phyloP scores from a whole-genome alignment of 192 early-diverging fungal genomes.

The Backusella sp. region DNA sequence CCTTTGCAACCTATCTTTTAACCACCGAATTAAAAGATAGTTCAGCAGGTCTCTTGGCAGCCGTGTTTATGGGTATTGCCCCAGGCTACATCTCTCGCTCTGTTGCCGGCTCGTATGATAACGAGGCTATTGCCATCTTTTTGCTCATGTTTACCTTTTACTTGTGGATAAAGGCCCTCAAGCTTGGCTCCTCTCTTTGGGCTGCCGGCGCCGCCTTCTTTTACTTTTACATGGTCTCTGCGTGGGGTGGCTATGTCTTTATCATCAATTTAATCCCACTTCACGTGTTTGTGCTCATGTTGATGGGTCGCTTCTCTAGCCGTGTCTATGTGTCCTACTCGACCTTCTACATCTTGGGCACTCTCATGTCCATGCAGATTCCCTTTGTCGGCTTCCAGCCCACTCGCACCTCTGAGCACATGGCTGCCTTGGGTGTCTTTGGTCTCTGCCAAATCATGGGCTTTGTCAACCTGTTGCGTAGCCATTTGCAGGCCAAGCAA shows the following conservation, averaged over 20 bases:
- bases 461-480: conserved; percentile 83
- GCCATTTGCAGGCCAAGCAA: conserved; percentile 76
- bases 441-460: conserved; percentile 94
- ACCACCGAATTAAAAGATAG: conserved; percentile 90
- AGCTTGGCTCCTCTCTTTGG: conserved; percentile 90
- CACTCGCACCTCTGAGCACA: conserved; percentile 95
- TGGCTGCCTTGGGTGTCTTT: conserved; percentile 98
- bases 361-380: conserved; percentile 96
- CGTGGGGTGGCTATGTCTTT: conserved; percentile 99
- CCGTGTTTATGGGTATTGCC: conserved; percentile 97
- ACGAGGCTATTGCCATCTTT: conserved; percentile 99
- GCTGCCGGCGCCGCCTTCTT: conserved; percentile 83
- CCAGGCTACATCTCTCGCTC: conserved; percentile 99
- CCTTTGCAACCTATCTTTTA: conserved; percentile 91
- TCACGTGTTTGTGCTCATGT: conserved; percentile 89
- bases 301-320: conserved; percentile 95
- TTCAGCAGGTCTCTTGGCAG: conserved; percentile 94
- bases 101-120: conserved; percentile 99
- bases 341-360: conserved; percentile 97
- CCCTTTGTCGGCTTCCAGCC: conserved; percentile 99
- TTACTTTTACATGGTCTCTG: conserved; percentile 99
- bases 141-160: conserved; percentile 97
- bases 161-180: conserved; percentile 96
- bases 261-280: conserved; percentile 99
- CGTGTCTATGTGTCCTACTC: conserved; percentile 96